Conservation (phyloP, 2,329 filamentous ascomycete genomes). For the Hypoxylon sp. region DNA sequence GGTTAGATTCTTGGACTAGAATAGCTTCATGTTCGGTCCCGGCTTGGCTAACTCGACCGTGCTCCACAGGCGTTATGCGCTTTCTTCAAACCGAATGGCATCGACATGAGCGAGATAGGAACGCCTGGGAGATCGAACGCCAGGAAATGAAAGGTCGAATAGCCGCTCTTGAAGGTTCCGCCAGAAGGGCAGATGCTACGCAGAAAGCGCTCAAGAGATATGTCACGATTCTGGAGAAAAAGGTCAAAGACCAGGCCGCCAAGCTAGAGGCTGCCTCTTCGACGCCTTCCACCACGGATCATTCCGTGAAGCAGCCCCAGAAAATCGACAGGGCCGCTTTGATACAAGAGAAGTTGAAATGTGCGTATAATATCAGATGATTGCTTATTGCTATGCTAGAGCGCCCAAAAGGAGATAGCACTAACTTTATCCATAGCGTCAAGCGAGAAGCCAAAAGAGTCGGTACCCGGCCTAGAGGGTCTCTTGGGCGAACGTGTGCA, state of each 20-base stretch:
- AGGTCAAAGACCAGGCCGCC: slow-evolving; percentile 84
- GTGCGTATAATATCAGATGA: slow-evolving; percentile 59
- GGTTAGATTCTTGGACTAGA: not conserved
- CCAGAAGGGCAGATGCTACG: slow-evolving; percentile 86
- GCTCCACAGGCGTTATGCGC: slow-evolving; percentile 87
- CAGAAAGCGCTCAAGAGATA: slow-evolving; percentile 93
- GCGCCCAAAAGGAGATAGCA: slow-evolving; percentile 6
- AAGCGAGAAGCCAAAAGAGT: slow-evolving; percentile 58
- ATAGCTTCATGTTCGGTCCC: not conserved
- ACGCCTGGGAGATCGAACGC: slow-evolving; percentile 98
- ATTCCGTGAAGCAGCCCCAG: slow-evolving; percentile 61
- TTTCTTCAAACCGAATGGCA: slow-evolving; percentile 99
- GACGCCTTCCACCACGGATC: slow-evolving; percentile 59
- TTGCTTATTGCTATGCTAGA: not conserved
- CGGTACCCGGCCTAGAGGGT: slow-evolving; percentile 62
- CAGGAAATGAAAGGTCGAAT: slow-evolving; percentile 99
- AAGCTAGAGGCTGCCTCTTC: slow-evolving; percentile 73
- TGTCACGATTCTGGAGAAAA: slow-evolving; percentile 88
- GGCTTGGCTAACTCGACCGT: slow-evolving; percentile 25
- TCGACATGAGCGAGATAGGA: slow-evolving; percentile 95
- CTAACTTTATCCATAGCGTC: slow-evolving; percentile 56
- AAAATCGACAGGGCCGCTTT: slow-evolving; percentile 64
- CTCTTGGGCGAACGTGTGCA: slow-evolving; percentile 50
- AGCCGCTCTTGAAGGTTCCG: slow-evolving; percentile 91
- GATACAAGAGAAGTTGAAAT: slow-evolving; percentile 70